Conservation (phyloP, 768 basidiomycete species). For the Podaxis mareebaensis region DNA sequence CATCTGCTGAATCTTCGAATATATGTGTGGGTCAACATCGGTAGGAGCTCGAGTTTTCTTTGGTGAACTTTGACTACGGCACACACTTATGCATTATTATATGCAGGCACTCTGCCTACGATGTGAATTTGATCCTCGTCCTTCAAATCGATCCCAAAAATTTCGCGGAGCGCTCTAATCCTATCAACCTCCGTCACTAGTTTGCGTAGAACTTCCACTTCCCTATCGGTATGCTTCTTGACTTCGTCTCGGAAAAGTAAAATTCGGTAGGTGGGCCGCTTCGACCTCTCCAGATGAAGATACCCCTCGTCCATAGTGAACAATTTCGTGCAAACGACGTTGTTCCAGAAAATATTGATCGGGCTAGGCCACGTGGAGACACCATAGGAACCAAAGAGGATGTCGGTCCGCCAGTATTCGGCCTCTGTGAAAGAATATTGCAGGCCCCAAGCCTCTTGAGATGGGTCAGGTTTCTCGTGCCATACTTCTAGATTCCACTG, state of each 20-base stretch:
- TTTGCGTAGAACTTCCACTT: constrained; percentile 23
- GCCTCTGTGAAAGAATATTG: constrained; percentile 30
- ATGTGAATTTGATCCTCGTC: constrained; percentile 9
- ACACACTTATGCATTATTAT: background rate
- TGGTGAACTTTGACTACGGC: background rate
- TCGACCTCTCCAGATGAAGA: constrained; percentile 13
- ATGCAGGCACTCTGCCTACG: constrained; percentile 3
- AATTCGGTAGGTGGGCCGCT: constrained; percentile 22
- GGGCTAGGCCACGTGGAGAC: constrained; percentile 21
- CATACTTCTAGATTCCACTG: constrained; percentile 21
- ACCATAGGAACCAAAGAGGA: constrained; percentile 24
- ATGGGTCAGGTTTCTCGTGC: constrained; percentile 13
- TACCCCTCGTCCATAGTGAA: constrained; percentile 25
- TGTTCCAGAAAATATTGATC: constrained; percentile 24
- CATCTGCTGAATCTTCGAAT: no score
- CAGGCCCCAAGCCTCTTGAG: constrained; percentile 23
- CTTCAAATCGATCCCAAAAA: constrained; percentile 5
- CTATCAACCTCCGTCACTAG: constrained; percentile 30
- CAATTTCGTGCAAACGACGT: constrained; percentile 26
- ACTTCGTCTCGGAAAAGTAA: constrained; percentile 28
- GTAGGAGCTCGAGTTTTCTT: background rate
- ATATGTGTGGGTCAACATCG: no score
- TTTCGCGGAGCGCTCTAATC: constrained; percentile 18
- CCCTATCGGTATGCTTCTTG: constrained; percentile 24
- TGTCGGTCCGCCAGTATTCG: constrained; percentile 28